A percentile compares a stretch with the other conserved stretches of the same genome.
These are phyloP conservation scores for Fusarium sacchari DNA, from an alignment of 2,329 filamentous ascomycete species.

Conservation along the genomic window DNA sequence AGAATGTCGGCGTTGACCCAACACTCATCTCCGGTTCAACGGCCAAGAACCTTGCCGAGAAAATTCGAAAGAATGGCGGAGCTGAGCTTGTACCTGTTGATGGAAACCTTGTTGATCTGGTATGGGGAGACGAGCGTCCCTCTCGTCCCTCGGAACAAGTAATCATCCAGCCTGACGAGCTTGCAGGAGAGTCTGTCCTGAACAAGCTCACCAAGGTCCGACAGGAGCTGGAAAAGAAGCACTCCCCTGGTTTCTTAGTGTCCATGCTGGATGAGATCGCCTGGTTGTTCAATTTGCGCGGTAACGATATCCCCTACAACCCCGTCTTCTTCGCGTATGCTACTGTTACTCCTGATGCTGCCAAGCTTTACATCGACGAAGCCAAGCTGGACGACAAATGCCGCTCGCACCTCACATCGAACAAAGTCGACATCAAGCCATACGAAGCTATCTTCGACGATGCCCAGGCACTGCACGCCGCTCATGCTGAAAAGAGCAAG, in stretches of 20 bases:
- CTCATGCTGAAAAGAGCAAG: conserved; percentile 53
- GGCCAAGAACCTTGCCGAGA: conserved; percentile 79
- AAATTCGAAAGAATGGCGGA: conserved; percentile 87
- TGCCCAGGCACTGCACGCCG: conserved; percentile 66
- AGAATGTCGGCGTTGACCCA: conserved; percentile 90
- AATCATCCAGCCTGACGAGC: conserved; percentile 75
- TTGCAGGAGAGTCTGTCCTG: conserved; percentile 82
- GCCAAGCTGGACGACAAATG: conserved; percentile 78
- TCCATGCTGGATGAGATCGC: conserved; percentile 97
- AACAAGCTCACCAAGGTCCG: conserved; percentile 86
- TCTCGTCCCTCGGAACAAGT: conserved; percentile 79
- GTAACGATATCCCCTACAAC: conserved; percentile 96
- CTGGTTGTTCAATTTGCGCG: conserved; percentile 98
- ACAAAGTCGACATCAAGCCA: conserved; percentile 78
- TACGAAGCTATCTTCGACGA: conserved; percentile 86
- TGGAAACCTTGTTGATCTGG: conserved; percentile 86
- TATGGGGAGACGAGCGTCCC: conserved; percentile 85
- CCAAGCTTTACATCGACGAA: conserved; percentile 85
- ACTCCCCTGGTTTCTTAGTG: conserved; percentile 85
- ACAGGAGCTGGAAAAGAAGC: conserved; percentile 92
- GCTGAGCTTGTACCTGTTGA: conserved; percentile 77
- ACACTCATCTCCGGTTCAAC: conserved; percentile 77
- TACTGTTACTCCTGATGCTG: conserved; percentile 79
- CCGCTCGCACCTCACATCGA: conserved; percentile 73
- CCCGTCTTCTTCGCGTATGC: conserved; percentile 99